Evolutionary conservation across 345 rosid species (phyloP).

Genomic region (Ceriops decandra): DNA sequence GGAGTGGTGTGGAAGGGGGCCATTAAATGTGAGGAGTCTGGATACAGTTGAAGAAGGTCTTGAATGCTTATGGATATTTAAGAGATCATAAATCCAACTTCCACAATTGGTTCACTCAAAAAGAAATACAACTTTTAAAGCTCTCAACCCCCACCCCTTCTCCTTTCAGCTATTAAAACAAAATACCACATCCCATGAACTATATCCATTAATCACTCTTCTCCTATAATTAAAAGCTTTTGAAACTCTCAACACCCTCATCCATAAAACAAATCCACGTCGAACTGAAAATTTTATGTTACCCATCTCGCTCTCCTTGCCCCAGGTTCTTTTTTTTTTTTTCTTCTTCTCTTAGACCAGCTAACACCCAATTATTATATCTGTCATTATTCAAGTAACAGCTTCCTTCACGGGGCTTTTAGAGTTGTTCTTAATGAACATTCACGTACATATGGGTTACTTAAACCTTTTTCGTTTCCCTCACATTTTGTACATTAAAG

Average conservation of each 20-base stretch:
- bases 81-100: constrained; percentile 47
- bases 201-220: constrained; percentile 15
- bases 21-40: constrained; percentile 45
- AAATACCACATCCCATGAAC: constrained; percentile 18
- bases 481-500: too few species aligned
- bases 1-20: constrained; percentile 14
- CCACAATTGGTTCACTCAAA: constrained; percentile 41
- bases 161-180: constrained; percentile 17
- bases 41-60: constrained; percentile 47
- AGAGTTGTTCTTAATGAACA: not conserved
- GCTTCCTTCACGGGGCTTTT: not conserved
- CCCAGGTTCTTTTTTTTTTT: not conserved
- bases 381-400: not conserved
- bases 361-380: not conserved
- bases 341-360: not conserved
- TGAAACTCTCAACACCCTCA: constrained; percentile 14
- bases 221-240: constrained; percentile 14
- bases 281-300: not conserved
- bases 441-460: not conserved
- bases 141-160: constrained; percentile 34
- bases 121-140: constrained; percentile 35
- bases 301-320: not conserved
- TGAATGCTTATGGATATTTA: constrained; percentile 36
- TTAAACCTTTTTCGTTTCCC: too few species aligned
- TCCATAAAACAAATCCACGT: constrained; percentile 3